Evolutionary conservation across 2,329 filamentous ascomycete genomes (phyloP).

Genomic region (Aspergillus neotritici): DNA sequence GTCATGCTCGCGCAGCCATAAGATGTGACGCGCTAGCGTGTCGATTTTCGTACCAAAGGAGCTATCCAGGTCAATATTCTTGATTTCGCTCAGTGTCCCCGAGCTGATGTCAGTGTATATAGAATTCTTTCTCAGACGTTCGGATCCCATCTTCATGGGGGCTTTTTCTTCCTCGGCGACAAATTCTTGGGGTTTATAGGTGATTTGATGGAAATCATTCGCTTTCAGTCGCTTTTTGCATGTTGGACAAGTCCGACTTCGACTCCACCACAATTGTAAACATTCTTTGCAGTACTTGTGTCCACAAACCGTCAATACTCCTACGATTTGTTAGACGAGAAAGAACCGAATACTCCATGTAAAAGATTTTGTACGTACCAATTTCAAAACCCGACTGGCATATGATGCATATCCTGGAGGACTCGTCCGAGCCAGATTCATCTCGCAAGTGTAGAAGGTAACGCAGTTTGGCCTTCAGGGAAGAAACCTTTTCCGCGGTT

Average conservation of each 20-base stretch:
- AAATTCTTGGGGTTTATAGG: constrained; percentile 69
- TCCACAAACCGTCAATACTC: constrained; percentile 67
- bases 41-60: constrained; percentile 91
- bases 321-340: constrained; percentile 17
- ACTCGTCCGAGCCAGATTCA: constrained; percentile 58
- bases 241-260: constrained; percentile 71
- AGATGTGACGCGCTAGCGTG: constrained; percentile 69
- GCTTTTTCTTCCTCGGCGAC: constrained; percentile 56
- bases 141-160: constrained; percentile 23
- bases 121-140: constrained; percentile 32
- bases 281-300: constrained; percentile 91
- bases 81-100: constrained; percentile 70
- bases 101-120: constrained; percentile 77
- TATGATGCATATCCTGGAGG: constrained; percentile 71
- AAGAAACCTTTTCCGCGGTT: constrained; percentile 54
- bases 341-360: not conserved
- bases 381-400: constrained; percentile 70
- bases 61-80: constrained; percentile 65
- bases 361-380: constrained; percentile 54
- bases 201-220: constrained; percentile 76
- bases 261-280: constrained; percentile 69
- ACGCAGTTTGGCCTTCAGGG: constrained; percentile 65
- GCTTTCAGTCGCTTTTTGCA: constrained; percentile 67
- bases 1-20: constrained; percentile 79
- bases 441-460: constrained; percentile 62